Percentiles rank a stretch among this genome's conserved stretches.
These are phyloP conservation scores for Serpula lacrymans DNA, from an alignment of 768 basidiomycete species.

Conservation along the genomic window DNA sequence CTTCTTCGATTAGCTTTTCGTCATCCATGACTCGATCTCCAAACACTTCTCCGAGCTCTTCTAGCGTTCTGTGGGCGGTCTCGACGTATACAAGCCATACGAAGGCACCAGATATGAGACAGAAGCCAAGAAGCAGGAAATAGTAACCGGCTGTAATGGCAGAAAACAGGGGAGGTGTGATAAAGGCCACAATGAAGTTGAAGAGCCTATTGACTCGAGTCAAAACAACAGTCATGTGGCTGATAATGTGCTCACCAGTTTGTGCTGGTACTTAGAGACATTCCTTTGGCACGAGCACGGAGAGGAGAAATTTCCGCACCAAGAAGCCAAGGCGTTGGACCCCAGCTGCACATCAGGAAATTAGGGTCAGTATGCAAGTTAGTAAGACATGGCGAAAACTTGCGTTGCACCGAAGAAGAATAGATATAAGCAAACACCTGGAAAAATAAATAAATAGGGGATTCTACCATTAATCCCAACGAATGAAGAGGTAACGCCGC, in stretches of 20 bases:
- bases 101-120: slow-evolving; percentile 40
- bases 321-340: slow-evolving; percentile 52
- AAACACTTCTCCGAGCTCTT: slow-evolving; percentile 48
- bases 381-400: slow-evolving; percentile 6
- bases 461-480: slow-evolving; percentile 20
- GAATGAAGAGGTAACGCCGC: slow-evolving; percentile 16
- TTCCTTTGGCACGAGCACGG: slow-evolving; percentile 36
- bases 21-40: slow-evolving; percentile 33
- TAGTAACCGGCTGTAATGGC: slow-evolving; percentile 45
- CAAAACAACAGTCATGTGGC: not conserved
- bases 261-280: slow-evolving; percentile 32
- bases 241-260: slow-evolving; percentile 19
- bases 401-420: slow-evolving; percentile 54
- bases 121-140: slow-evolving; percentile 48
- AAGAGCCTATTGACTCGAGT: slow-evolving; percentile 13
- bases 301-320: slow-evolving; percentile 49
- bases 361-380: not conserved
- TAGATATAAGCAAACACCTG: slow-evolving; percentile 54
- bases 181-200: slow-evolving; percentile 42
- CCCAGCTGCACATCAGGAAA: slow-evolving; percentile 38
- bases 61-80: slow-evolving; percentile 43
- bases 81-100: slow-evolving; percentile 50
- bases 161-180: slow-evolving; percentile 59
- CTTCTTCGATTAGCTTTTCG: too few species aligned
- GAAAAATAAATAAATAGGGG: slow-evolving; percentile 29